Percentiles rank a stretch among this genome's conserved stretches.
These are phyloP conservation scores for Erythrophleum ivorense DNA, from an alignment of 331 rosid species.

Conservation along the genomic window DNA sequence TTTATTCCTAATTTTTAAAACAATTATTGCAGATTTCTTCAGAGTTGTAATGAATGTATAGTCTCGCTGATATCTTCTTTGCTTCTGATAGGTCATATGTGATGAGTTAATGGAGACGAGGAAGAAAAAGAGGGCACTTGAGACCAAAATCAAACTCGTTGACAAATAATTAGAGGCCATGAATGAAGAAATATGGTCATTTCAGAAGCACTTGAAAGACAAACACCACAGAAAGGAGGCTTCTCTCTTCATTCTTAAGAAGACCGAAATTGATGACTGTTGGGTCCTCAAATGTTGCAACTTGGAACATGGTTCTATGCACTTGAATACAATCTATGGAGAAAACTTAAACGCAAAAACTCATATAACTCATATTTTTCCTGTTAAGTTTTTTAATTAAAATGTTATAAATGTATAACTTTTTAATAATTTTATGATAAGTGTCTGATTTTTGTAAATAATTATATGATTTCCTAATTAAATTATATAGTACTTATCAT, in stretches of 20 bases:
- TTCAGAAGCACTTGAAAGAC: slow-evolving; percentile 22
- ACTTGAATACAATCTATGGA: too few relatives aligned
- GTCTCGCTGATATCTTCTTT: neutral
- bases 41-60: neutral
- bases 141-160: neutral
- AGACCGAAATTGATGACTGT: neutral
- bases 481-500: too few relatives aligned
- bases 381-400: neutral
- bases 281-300: slow-evolving; percentile 27
- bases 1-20: too few relatives aligned
- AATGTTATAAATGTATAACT: too few relatives aligned
- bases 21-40: neutral
- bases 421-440: too few relatives aligned
- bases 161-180: slow-evolving; percentile 22
- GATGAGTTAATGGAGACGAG: slow-evolving; percentile 35
- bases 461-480: too few relatives aligned
- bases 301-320: neutral
- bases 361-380: neutral
- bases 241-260: slow-evolving; percentile 13
- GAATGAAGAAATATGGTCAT: slow-evolving; percentile 36
- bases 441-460: too few relatives aligned
- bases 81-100: neutral
- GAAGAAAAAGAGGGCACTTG: slow-evolving; percentile 23
- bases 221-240: slow-evolving; percentile 30
- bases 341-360: neutral